phyloP scores from a whole-genome alignment of 306 rosid species.

The Glycine soja region DNA sequence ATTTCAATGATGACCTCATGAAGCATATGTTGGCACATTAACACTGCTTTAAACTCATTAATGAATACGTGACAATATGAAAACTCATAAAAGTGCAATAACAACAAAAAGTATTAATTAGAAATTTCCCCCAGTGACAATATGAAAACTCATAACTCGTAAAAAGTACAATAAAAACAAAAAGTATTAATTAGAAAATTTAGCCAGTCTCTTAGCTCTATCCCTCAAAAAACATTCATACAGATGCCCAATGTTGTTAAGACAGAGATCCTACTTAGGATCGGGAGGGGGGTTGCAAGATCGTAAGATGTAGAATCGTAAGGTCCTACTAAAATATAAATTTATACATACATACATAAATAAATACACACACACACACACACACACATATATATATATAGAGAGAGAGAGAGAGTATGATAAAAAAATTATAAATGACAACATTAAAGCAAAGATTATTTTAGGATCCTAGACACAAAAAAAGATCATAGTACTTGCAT shows the following conservation, averaged over 20 bases:
- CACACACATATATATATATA: background rate
- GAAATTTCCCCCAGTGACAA: no score
- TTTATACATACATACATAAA: background rate
- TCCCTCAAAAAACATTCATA: background rate
- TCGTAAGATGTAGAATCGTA: background rate
- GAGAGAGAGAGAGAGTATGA: no score
- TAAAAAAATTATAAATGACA: no score
- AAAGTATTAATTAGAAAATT: background rate
- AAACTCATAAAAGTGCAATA: background rate
- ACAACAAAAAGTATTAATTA: no score
- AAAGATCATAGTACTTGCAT: no score
- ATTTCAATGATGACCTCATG: slow-evolving; percentile 10
- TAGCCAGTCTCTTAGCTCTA: background rate
- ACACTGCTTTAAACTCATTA: slow-evolving; percentile 8
- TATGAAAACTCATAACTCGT: background rate
- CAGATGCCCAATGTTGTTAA: background rate
- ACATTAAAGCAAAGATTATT: no score
- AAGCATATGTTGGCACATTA: slow-evolving; percentile 3
- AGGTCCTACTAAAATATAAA: background rate
- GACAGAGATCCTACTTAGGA: background rate
- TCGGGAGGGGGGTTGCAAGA: background rate
- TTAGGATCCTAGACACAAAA: no score
- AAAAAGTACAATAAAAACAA: slow-evolving; percentile 3
- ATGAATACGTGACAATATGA: background rate
- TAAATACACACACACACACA: background rate